Conservation (phyloP, 352 stramenopile species). For the Elongisporangium undulatum region DNA sequence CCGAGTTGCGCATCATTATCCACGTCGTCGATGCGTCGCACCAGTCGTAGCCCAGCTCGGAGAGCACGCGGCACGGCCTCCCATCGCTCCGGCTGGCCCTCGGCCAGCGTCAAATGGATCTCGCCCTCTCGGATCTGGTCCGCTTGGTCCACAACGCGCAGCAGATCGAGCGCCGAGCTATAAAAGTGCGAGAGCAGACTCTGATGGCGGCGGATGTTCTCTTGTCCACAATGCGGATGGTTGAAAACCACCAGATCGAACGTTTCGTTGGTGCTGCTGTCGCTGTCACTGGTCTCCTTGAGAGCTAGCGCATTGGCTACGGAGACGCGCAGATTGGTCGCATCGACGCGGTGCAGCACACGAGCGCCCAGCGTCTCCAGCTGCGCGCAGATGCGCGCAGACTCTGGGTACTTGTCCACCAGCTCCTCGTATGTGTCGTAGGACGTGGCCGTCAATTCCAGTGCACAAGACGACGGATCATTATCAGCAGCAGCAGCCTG, state of each 20-base stretch:
- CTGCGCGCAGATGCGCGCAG: constrained; percentile 31
- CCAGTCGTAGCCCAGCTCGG: constrained; percentile 36
- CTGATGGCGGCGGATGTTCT: constrained; percentile 85
- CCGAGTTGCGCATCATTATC: constrained; percentile 21
- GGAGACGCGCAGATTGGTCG: constrained; percentile 48
- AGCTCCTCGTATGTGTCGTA: constrained; percentile 66
- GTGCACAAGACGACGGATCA: not conserved
- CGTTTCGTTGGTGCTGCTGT: constrained; percentile 7
- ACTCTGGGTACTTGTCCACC: constrained; percentile 57
- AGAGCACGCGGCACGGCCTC: constrained; percentile 46
- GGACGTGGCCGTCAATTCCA: constrained; percentile 47
- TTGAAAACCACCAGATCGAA: constrained; percentile 92
- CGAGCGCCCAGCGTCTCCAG: constrained; percentile 28
- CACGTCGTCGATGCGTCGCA: constrained; percentile 41
- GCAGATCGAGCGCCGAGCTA: constrained; percentile 47
- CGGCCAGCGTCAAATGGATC: constrained; percentile 67
- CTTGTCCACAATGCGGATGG: constrained; percentile 90
- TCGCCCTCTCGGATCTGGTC: constrained; percentile 12
- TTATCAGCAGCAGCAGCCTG: not conserved
- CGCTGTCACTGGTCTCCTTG: not conserved
- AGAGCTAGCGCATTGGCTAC: constrained; percentile 14
- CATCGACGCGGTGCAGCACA: constrained; percentile 62
- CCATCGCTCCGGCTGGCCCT: constrained; percentile 77
- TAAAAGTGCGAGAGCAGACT: constrained; percentile 92
- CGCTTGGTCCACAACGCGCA: constrained; percentile 11